These are phyloP conservation scores for Alternaria ethzedia DNA, from an alignment of 2,329 filamentous ascomycete genomes.

Conservation along the genomic window DNA sequence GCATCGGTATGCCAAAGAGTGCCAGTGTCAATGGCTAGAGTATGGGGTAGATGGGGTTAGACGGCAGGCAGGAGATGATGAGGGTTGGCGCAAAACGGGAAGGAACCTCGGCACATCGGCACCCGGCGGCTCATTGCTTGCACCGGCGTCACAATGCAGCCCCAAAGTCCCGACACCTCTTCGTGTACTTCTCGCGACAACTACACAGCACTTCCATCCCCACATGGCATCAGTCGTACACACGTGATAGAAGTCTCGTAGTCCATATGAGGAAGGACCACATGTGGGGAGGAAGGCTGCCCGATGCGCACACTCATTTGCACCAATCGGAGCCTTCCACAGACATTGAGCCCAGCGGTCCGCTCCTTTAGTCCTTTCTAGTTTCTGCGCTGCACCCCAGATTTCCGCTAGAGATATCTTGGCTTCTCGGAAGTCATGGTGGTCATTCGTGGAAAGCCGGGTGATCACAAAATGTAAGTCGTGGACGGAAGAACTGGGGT, in stretches of 20 bases:
- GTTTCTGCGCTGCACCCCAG: not conserved
- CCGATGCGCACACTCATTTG: conserved; percentile 7
- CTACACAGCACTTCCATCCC: not conserved
- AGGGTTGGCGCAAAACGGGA: not conserved
- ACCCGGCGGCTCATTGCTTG: not conserved
- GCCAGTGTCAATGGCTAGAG: conserved; percentile 34
- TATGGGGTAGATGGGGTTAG: not conserved
- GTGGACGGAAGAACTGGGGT: not conserved
- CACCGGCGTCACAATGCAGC: not conserved
- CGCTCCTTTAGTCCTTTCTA: not conserved
- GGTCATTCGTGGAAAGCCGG: not conserved
- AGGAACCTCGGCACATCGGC: not conserved
- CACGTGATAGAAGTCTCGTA: not conserved
- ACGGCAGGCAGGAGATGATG: not conserved
- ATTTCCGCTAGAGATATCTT: not conserved
- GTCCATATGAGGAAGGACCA: not conserved
- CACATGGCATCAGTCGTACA: not conserved
- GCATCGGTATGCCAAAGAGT: conserved; percentile 31
- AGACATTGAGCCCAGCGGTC: not conserved
- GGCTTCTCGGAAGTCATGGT: not conserved
- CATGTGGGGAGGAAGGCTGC: conserved; percentile 1
- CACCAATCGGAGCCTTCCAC: conserved; percentile 16
- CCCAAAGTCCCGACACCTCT: not conserved
- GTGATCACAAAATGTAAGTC: not conserved
- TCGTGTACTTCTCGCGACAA: not conserved